Conservation (phyloP, 305 asterid species). For the Galium porrigens region DNA sequence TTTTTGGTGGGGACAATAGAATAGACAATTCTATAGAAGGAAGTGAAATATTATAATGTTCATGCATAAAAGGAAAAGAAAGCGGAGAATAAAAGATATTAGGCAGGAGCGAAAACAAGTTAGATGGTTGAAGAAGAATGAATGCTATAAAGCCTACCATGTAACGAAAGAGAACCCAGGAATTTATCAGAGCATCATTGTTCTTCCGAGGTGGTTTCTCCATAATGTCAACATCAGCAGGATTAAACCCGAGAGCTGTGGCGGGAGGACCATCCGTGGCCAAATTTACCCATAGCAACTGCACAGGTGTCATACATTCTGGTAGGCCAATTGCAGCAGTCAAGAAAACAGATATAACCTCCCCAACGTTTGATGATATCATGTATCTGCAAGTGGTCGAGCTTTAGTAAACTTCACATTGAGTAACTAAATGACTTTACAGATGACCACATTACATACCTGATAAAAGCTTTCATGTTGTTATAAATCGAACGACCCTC, state of each 20-base stretch:
- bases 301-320: conserved; percentile 81
- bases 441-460: conserved; percentile 24
- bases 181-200: conserved; percentile 51
- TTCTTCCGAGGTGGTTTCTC: conserved; percentile 71
- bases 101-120: neutral
- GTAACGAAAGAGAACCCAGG: conserved; percentile 78
- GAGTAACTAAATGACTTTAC: neutral
- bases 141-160: conserved; percentile 33
- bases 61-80: neutral
- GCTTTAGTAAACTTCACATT: conserved; percentile 1
- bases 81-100: neutral
- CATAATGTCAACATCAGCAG: conserved; percentile 84
- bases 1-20: no score
- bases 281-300: conserved; percentile 85
- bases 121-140: neutral
- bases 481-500: conserved; percentile 90
- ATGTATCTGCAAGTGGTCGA: conserved; percentile 46
- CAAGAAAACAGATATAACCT: conserved; percentile 76
- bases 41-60: neutral
- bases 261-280: conserved; percentile 98
- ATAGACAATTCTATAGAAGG: neutral
- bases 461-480: conserved; percentile 93
- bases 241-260: conserved; percentile 83
- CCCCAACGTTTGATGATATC: conserved; percentile 90
- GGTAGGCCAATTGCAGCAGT: conserved; percentile 76